Evolutionary conservation across 2,329 filamentous ascomycete species (phyloP).

Genomic region (Hypoxylon sp.): DNA sequence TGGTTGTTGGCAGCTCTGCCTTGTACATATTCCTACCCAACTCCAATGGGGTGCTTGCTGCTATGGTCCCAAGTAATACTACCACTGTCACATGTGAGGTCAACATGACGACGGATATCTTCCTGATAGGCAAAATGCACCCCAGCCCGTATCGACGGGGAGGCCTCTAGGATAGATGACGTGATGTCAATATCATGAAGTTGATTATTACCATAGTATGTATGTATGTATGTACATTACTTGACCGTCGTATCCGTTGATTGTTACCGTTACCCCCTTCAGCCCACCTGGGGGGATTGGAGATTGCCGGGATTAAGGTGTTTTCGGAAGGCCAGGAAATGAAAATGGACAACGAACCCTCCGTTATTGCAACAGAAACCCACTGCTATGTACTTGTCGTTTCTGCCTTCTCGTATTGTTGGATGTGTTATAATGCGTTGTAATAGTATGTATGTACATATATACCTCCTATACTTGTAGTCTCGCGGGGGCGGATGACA

Average conservation of each 20-base stretch:
- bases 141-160: slow-evolving; percentile 21
- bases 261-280: slow-evolving; percentile 28
- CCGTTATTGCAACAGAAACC: slow-evolving; percentile 22
- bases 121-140: slow-evolving; percentile 39
- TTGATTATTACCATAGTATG: slow-evolving; percentile 18
- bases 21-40: slow-evolving; percentile 26
- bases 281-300: slow-evolving; percentile 32
- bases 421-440: neutral
- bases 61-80: neutral
- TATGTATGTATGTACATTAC: neutral
- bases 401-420: slow-evolving; percentile 14
- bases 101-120: slow-evolving; percentile 17
- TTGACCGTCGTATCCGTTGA: slow-evolving; percentile 33
- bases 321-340: slow-evolving; percentile 32
- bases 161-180: slow-evolving; percentile 31
- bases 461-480: neutral
- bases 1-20: slow-evolving; percentile 16
- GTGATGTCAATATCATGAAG: slow-evolving; percentile 42
- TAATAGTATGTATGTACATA: neutral
- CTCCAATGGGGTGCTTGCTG: neutral
- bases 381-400: slow-evolving; percentile 17
- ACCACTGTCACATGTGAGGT: slow-evolving; percentile 30
- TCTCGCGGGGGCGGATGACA: slow-evolving; percentile 18
- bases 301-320: slow-evolving; percentile 35
- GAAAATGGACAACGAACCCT: slow-evolving; percentile 23